Evolutionary conservation across 805 yeast species (phyloP).

Genomic region (Candida boleticola): DNA sequence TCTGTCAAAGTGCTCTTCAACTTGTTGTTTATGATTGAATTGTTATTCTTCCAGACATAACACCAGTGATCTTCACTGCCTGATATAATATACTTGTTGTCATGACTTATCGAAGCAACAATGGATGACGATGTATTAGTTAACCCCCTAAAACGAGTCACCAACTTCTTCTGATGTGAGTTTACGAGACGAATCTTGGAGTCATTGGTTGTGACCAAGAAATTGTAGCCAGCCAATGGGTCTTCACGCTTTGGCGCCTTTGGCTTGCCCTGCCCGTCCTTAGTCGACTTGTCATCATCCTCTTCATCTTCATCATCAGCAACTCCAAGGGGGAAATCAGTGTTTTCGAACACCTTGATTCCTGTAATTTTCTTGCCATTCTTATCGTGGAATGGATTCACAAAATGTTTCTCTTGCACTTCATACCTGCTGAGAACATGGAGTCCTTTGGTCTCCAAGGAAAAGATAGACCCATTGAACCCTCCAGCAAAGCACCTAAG

Average conservation of each 20-base stretch:
- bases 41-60: conserved; percentile 69
- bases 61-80: conserved; percentile 90
- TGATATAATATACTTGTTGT: conserved; percentile 55
- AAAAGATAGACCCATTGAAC: conserved; percentile 65
- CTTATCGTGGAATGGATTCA: conserved; percentile 21
- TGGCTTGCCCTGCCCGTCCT: not conserved
- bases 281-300: not conserved
- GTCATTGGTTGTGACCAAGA: conserved; percentile 75
- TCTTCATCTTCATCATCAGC: not conserved
- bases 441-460: conserved; percentile 64
- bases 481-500: conserved; percentile 71
- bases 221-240: conserved; percentile 25
- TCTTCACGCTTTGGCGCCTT: not conserved
- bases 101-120: conserved; percentile 61
- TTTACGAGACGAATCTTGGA: conserved; percentile 72
- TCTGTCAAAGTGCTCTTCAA: conserved; percentile 35
- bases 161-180: conserved; percentile 49
- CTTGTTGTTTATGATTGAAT: conserved; percentile 38
- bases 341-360: conserved; percentile 48
- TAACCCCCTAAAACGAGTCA: conserved; percentile 71
- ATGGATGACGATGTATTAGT: conserved; percentile 71
- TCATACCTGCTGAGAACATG: conserved; percentile 35
- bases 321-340: conserved; percentile 7
- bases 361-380: conserved; percentile 67
- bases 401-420: conserved; percentile 25